Conservation (phyloP, 768 basidiomycete genomes). For the Plicaturopsis crispa region DNA sequence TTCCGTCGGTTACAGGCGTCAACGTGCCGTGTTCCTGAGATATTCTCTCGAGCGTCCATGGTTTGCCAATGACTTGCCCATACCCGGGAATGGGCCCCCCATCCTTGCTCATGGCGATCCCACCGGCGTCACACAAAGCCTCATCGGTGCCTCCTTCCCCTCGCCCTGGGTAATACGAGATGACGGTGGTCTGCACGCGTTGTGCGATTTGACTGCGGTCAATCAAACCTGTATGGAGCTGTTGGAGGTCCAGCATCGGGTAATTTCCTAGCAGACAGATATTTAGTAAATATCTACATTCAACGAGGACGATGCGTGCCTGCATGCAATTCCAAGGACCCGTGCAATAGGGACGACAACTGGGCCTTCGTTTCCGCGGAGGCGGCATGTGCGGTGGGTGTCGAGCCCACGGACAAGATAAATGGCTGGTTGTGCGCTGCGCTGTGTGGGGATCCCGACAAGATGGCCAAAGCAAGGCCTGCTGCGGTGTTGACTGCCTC, state of each 20-base stretch:
- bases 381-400: slow-evolving; percentile 80
- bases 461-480: slow-evolving; percentile 38
- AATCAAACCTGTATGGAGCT: slow-evolving; percentile 67
- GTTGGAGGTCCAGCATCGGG: slow-evolving; percentile 78
- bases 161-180: slow-evolving; percentile 75
- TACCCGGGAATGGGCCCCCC: slow-evolving; percentile 65
- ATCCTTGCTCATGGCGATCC: slow-evolving; percentile 84
- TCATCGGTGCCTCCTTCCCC: slow-evolving; percentile 57
- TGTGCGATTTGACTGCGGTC: slow-evolving; percentile 51
- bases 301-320: too few relatives aligned
- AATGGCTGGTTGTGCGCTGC: slow-evolving; percentile 38
- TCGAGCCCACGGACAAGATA: slow-evolving; percentile 78
- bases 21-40: slow-evolving; percentile 80
- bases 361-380: slow-evolving; percentile 38
- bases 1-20: slow-evolving; percentile 24
- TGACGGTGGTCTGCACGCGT: slow-evolving; percentile 60
- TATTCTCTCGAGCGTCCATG: slow-evolving; percentile 58
- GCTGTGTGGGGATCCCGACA: slow-evolving; percentile 27
- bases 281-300: slow-evolving; percentile 1
- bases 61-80: slow-evolving; percentile 62
- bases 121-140: slow-evolving; percentile 79
- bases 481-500: slow-evolving; percentile 64
- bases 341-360: slow-evolving; percentile 42
- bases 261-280: slow-evolving; percentile 54
- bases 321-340: slow-evolving; percentile 70